These are phyloP conservation scores for Brassica juncea DNA, from an alignment of 345 rosid genomes.

Conservation along the genomic window DNA sequence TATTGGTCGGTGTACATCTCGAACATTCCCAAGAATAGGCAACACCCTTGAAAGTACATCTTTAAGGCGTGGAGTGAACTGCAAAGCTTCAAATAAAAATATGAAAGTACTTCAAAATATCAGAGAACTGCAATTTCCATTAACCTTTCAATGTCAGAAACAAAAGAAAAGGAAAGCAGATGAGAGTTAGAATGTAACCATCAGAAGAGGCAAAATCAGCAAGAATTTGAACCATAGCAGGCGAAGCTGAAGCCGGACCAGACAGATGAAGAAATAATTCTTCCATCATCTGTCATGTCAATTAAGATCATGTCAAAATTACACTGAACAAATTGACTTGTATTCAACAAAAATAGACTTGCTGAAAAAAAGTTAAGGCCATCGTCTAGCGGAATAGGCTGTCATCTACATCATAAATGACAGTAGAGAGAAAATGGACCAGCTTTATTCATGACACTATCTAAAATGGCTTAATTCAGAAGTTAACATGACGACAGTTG, in stretches of 20 bases:
- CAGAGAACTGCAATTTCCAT: constrained; percentile 31
- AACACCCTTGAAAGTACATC: constrained; percentile 80
- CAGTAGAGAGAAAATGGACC: constrained; percentile 2
- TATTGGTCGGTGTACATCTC: constrained; percentile 83
- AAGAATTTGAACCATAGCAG: constrained; percentile 95
- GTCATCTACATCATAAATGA: constrained; percentile 15
- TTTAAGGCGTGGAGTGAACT: constrained; percentile 92
- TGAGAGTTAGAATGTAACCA: constrained; percentile 57
- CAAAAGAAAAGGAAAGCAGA: constrained; percentile 5
- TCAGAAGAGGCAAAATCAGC: constrained; percentile 96
- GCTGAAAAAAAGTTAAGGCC: constrained; percentile 7
- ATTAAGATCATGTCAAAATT: constrained; percentile 5
- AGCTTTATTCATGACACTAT: constrained; percentile 5
- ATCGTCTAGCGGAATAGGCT: constrained; percentile 1
- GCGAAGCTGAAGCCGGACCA: constrained; percentile 73
- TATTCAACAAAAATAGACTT: neutral
- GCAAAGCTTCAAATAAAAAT: constrained; percentile 72
- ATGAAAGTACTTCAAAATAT: constrained; percentile 43
- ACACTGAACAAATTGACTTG: constrained; percentile 19
- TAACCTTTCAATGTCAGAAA: constrained; percentile 9
- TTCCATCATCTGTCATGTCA: constrained; percentile 84
- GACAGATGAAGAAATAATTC: constrained; percentile 81
- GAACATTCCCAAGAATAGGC: constrained; percentile 89
- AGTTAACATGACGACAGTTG: constrained; percentile 16
- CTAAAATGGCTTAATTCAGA: constrained; percentile 15